Evolutionary conservation across 2,329 filamentous ascomycete species (phyloP).

Genomic region (Aschersonia sp.): DNA sequence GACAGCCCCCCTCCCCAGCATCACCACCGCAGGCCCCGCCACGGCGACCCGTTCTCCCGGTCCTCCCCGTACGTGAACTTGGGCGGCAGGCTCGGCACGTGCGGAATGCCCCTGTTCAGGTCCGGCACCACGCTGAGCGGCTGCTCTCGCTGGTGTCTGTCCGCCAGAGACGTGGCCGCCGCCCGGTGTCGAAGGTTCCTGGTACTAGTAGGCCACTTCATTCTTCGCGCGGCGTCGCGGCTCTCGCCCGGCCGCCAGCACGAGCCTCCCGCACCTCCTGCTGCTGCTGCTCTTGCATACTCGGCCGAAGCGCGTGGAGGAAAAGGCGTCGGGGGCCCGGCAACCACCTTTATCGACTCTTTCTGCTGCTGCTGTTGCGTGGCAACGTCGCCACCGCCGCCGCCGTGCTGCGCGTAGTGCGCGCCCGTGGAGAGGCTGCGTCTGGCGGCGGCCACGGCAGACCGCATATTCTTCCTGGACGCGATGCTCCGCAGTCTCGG

Average conservation of each 20-base stretch:
- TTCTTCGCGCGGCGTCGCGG: background rate
- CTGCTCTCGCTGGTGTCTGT: no score
- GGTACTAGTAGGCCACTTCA: conserved; percentile 2
- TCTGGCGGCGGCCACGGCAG: background rate
- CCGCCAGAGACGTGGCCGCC: conserved; percentile 10
- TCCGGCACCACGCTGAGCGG: conserved; percentile 23
- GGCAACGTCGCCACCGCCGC: no score
- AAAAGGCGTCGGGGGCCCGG: no score
- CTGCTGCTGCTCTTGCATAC: no score
- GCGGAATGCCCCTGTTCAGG: conserved; percentile 30
- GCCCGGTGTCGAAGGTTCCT: conserved; percentile 1
- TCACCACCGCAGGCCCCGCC: conserved; percentile 14
- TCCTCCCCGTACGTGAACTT: conserved; percentile 23
- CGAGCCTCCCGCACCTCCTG: conserved; percentile 10
- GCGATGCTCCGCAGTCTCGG: no score
- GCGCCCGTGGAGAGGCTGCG: no score
- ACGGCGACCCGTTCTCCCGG: conserved; percentile 17
- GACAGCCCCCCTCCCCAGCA: background rate
- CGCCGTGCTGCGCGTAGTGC: no score
- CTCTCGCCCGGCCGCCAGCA: conserved; percentile 9
- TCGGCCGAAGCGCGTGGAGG: no score
- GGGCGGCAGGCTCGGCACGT: conserved; percentile 27
- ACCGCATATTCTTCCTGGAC: no score
- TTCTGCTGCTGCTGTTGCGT: no score
- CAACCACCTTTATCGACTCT: no score